These are phyloP conservation scores for Acanthamoeba royreba DNA, from an alignment of 208 protist species.

Conservation along the genomic window DNA sequence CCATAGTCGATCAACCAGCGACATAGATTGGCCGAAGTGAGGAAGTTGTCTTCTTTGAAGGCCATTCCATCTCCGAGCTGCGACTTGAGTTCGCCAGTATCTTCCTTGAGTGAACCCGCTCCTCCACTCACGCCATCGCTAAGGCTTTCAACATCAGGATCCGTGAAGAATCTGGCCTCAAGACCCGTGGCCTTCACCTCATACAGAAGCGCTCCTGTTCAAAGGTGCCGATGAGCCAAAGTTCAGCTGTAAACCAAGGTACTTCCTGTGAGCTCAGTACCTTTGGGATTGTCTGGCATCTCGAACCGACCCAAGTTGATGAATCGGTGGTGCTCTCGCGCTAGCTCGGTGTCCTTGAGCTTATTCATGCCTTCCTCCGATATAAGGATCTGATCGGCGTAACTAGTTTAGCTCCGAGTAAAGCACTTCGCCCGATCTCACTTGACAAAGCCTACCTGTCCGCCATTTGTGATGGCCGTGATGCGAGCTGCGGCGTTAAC, in stretches of 20 bases:
- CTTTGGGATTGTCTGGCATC: not conserved
- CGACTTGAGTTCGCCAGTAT: not conserved
- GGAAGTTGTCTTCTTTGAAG: conserved; percentile 38
- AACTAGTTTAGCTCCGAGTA: not conserved
- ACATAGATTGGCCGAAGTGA: conserved; percentile 9
- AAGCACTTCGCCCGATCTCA: no score
- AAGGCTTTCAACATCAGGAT: not conserved
- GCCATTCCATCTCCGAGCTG: not conserved
- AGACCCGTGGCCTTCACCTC: not conserved
- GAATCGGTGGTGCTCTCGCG: not conserved
- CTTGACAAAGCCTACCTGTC: no score
- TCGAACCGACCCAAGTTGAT: not conserved
- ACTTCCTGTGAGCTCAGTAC: not conserved
- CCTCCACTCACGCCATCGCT: not conserved
- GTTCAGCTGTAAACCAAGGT: not conserved
- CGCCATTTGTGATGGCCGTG: conserved; percentile 5
- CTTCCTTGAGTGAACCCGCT: not conserved
- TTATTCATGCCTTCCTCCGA: not conserved
- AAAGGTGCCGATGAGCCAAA: not conserved
- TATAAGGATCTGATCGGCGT: not conserved
- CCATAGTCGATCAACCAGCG: conserved; percentile 14
- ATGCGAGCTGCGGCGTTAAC: conserved; percentile 3
- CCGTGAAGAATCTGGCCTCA: not conserved
- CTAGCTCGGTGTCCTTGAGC: not conserved
- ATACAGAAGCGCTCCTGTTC: not conserved